Conservation (phyloP, 352 stramenopile genomes). For the Phytophthora citricola region DNA sequence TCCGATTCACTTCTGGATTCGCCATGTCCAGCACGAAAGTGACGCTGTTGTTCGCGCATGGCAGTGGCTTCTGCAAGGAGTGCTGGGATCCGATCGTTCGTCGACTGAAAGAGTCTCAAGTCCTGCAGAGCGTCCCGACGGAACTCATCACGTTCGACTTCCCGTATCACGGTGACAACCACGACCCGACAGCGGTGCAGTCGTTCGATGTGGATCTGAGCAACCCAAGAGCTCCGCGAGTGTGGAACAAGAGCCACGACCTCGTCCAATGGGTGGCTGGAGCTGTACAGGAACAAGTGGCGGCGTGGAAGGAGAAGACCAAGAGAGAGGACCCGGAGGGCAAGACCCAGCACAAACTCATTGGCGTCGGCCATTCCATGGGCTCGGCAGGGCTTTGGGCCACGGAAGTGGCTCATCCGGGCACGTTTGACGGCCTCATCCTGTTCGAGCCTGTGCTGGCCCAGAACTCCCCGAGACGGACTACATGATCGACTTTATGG, state of each 20-base stretch:
- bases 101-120: conserved; percentile 28
- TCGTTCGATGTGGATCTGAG: conserved; percentile 35
- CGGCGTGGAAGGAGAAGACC: conserved; percentile 33
- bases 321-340: conserved; percentile 14
- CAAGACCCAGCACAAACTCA: conserved; percentile 33
- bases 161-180: conserved; percentile 51
- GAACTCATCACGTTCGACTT: conserved; percentile 52
- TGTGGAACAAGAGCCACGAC: conserved; percentile 37
- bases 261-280: conserved; percentile 27
- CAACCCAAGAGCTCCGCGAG: conserved; percentile 32
- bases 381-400: conserved; percentile 45
- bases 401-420: conserved; percentile 42
- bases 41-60: conserved; percentile 56
- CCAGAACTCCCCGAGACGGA: conserved; percentile 37
- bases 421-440: conserved; percentile 58
- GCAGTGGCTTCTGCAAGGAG: conserved; percentile 53
- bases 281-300: conserved; percentile 34
- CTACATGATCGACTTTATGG: conserved; percentile 46
- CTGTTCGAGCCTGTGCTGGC: conserved; percentile 55
- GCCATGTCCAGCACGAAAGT: conserved; percentile 34
- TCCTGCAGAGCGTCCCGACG: conserved; percentile 31
- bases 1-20: conserved; percentile 6
- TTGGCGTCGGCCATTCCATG: conserved; percentile 62
- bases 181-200: conserved; percentile 21
- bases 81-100: conserved; percentile 54